phyloP scores from a whole-genome alignment of 2,329 filamentous ascomycete species.

The Trichoderma koningiopsis region DNA sequence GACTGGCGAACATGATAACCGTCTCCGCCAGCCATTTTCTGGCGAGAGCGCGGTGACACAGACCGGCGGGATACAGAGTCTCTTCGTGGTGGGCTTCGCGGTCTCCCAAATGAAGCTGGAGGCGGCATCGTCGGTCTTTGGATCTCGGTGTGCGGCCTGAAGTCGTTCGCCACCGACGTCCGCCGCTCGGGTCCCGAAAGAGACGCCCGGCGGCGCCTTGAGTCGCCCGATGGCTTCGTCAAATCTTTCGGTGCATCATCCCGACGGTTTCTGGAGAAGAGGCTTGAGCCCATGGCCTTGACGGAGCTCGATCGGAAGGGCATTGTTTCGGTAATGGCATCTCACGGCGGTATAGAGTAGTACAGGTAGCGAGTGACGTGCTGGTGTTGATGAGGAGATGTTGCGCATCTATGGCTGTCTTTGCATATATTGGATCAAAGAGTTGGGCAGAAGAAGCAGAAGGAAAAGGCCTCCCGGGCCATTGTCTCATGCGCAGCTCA shows the following conservation, averaged over 20 bases:
- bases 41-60: constrained; percentile 22
- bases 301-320: constrained; percentile 27
- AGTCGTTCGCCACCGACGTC: constrained; percentile 9
- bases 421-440: neutral
- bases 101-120: constrained; percentile 4
- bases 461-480: constrained; percentile 6
- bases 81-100: constrained; percentile 21
- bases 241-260: constrained; percentile 6
- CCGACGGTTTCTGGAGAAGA: constrained; percentile 23
- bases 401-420: neutral
- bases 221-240: constrained; percentile 10
- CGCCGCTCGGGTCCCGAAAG: constrained; percentile 2
- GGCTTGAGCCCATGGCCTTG: constrained; percentile 25
- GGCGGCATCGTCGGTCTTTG: constrained; percentile 16
- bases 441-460: neutral
- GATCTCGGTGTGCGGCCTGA: constrained; percentile 17
- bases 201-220: constrained; percentile 15
- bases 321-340: constrained; percentile 20
- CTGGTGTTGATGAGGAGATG: neutral
- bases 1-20: neutral
- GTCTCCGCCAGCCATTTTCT: constrained; percentile 1
- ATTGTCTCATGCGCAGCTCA: neutral
- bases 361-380: neutral
- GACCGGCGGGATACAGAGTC: constrained; percentile 19
- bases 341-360: neutral